These are phyloP conservation scores for Ceratobasidium sp. DNA, from an alignment of 1,284 basidiomycete genomes.

Conservation along the genomic window DNA sequence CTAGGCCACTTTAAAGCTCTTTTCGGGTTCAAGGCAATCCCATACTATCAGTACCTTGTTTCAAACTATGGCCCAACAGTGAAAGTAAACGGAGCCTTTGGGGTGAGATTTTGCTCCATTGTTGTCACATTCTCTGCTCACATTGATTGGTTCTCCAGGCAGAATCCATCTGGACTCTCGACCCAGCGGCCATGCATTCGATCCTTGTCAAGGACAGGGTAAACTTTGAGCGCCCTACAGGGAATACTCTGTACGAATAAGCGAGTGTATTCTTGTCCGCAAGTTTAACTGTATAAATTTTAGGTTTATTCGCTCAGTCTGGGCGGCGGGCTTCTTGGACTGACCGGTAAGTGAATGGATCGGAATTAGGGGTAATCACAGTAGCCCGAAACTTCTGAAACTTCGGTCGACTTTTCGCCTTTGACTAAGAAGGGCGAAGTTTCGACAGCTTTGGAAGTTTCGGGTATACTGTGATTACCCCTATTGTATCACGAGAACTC, in stretches of 20 bases:
- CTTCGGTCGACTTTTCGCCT: too few species aligned
- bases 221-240: conserved; percentile 66
- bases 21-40: conserved; percentile 25
- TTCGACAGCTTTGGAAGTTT: too few species aligned
- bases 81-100: conserved; percentile 67
- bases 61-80: conserved; percentile 65
- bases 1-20: conserved; percentile 28
- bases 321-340: conserved; percentile 58
- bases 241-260: conserved; percentile 64
- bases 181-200: conserved; percentile 64
- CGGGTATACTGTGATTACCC: too few species aligned
- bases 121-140: not conserved
- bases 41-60: conserved; percentile 61
- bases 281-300: conserved; percentile 56
- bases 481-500: not conserved
- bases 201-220: conserved; percentile 66
- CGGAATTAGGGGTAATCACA: not conserved
- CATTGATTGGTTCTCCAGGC: conserved; percentile 55
- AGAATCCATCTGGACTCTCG: conserved; percentile 65
- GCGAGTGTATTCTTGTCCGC: conserved; percentile 47
- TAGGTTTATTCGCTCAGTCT: conserved; percentile 49
- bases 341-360: conserved; percentile 10
- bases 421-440: too few species aligned
- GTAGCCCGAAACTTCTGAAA: too few species aligned
- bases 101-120: conserved; percentile 58